Base-by-base conservation (phyloP, 2,329 filamentous ascomycete genomes). In the Sphaerulina vaccinii region DNA sequence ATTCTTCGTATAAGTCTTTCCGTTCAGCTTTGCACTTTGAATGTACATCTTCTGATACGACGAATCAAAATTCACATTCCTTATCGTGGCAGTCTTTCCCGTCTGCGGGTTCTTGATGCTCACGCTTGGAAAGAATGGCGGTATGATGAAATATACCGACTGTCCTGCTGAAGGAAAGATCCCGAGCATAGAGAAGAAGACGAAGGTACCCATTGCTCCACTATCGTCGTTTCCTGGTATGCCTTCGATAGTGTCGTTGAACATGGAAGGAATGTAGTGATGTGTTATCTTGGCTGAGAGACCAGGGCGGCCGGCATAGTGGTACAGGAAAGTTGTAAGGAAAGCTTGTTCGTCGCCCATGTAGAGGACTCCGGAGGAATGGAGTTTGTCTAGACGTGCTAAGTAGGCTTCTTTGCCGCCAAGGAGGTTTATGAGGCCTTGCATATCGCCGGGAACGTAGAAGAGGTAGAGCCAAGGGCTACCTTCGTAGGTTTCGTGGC, bases 181-280 rank as follows among this genome's bases (percentile, higher is more conserved):
- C 1, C 84, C 84, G 32, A 87, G 76, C 77, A 86, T 85, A 56
- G 80, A 81, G 81, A 85, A 88, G 7, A 86, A 68, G 2, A 86
- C 68, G 80, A 83, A 87, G 6, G 79, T 82, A 64, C 88, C 83
- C 84, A 88, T 87, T 11, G 85, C 83, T 5, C 86, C 86, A 1
- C 83, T 84, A 65, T 88, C 86, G 38, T 79, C 83, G 67, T 88
- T 88, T 0, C 86, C 86, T 0, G 85, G 85, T 0, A 88, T 72
- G 0, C 86, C 85, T 6, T 62, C 63, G 0, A 74, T 71, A 0
- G 77, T 78, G 1, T 78, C 73, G 42, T 72, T 73, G 68, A 86
- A 87, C 69, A 80, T 82, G 11, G 72, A 68, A 57, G 82, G 80
- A 23, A 83, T 83, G 39, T 85, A 73, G 48, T 71, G 72, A 43